A percentile compares a stretch with the other conserved stretches of the same genome.
phyloP scores from a whole-genome alignment of 1,284 basidiomycete genomes.

The Trichosporon faecale region DNA sequence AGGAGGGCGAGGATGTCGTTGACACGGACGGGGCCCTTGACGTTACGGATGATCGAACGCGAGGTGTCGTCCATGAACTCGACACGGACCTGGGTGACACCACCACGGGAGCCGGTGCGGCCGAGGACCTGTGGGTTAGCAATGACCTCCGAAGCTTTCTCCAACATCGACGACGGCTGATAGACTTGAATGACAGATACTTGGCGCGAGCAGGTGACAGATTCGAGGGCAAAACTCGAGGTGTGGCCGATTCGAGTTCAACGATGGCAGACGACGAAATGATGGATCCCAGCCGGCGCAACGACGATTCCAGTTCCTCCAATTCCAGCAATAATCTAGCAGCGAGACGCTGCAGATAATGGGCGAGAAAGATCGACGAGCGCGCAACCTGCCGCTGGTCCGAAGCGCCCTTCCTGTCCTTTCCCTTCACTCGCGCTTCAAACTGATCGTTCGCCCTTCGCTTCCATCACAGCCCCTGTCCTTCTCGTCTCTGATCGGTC shows the following conservation, averaged over 20 bases:
- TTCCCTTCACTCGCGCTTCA: too few relatives aligned
- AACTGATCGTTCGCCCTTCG: not conserved
- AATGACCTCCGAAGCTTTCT: not conserved
- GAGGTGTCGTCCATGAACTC: conserved; percentile 98
- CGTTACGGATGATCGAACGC: conserved; percentile 97
- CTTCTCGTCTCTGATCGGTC: not conserved
- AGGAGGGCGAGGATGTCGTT: conserved; percentile 96
- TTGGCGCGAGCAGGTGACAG: not conserved
- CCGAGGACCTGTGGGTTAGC: conserved; percentile 73
- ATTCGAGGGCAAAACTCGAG: not conserved
- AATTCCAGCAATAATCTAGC: too few relatives aligned
- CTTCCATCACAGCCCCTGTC: not conserved
- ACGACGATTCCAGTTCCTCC: too few relatives aligned
- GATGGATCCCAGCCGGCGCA: too few relatives aligned
- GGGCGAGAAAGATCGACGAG: too few relatives aligned
- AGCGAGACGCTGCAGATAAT: too few relatives aligned
- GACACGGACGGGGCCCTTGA: conserved; percentile 95
- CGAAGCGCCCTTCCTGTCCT: too few relatives aligned
- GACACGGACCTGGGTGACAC: conserved; percentile 99
- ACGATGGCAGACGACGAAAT: too few relatives aligned
- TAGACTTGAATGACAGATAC: too few relatives aligned
- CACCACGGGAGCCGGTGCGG: conserved; percentile 97
- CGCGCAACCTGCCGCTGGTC: too few relatives aligned
- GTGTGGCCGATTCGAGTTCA: not conserved
- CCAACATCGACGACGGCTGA: not conserved